Base-by-base conservation (phyloP, 768 basidiomycete species). In the Daedaleopsis sinensis region DNA sequence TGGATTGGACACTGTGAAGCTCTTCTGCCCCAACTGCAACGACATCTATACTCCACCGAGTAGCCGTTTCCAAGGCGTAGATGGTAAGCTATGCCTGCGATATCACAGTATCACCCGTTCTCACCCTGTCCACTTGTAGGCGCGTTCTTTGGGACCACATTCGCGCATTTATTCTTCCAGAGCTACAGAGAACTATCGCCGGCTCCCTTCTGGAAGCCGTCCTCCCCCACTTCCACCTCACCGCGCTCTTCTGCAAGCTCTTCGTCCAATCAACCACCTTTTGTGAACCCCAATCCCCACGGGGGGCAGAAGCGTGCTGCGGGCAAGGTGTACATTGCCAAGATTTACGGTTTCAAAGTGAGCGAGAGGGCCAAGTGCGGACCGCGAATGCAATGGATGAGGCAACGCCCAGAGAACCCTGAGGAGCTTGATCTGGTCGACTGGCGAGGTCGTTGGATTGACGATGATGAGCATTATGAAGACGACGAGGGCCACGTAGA, bases 121-220 rank as follows among this genome's bases (percentile, higher is more conserved):
- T 44, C 43, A 23, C 19, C 13, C 18, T 16, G 32, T 1, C 64
- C 42, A 65, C 68, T 59, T 62, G 38, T 64, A 98, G 96, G 96
- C 64, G 97, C 97, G 12, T 99, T 98, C 79, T 99, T 99, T 78
- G 97, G 97, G 21, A 98, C 96, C 0, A 98, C 96, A n/a, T 99
- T 99, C 74, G 82, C 96, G 1, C 95, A 98, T 70, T 82, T 99
- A 24, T 96, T 98, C 79, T 98, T 98, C 83, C 95, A 98, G 72
- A 95, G 92, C 64, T 98, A 96, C 78, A 91, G 93, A 24, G 94
- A 96, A 72, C 84, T 96, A n/a, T 87, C 93, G 10, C 92, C 96
- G 0, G 93, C 94, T 24, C 94, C 96, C 2, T 98, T 94, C 78
- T 95, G 86, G 85, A 92, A 90, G 65, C 82, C 86, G 7, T 79